Evolutionary conservation across 129 eudicot genomes (phyloP), one percentile per base, ranked within the genome.

Genomic region (Sambucus nigra): DNA sequence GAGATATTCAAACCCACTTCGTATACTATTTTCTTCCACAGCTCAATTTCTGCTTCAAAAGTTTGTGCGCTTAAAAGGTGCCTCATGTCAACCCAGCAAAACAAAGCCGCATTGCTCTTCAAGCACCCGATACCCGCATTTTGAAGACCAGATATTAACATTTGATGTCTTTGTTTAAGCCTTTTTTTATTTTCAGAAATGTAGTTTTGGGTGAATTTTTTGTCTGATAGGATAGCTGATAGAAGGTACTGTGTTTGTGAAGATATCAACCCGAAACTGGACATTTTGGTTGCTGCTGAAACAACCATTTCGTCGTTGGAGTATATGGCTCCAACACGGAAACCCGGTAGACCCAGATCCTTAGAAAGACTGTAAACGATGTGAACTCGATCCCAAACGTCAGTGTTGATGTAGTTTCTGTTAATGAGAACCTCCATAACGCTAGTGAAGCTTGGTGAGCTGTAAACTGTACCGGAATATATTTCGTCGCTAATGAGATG

Each of bases 51-150:
- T 0, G 78, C 91, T 14, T 86, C 75, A 6, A 79, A 80, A 0
- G 69, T 92, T 2, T 82, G 69, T 6, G 84, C 59, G 5, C 65
- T 70, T 39, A 92, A 48, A 5, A 86, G 72, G 53, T 82, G 87
- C 24, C 91, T 79, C 94, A 92, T 81, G 58, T 92, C 96, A n/a
- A 86, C 99, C 99, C 96, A 92, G 47, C 91, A 79, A 55, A 79
- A 92, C 5, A 92, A 57, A 26, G 91, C 86, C 16, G 96, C 75
- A 19, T 82, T 80, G 67, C 99, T 70, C 57, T 80, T 71, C 8
- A 86, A 58, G 66, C 87, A 76, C n/a, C 74, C 44, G 19, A 92
- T 80, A 3, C 99, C 99, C 3, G 76, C 52, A 21, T 57, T 55
- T 12, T 69, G 47, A 8, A 92, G 91, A n/a, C 96, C 99, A 11